Conservation (phyloP, 139 green algal species). For the Asterochloris sp. region DNA sequence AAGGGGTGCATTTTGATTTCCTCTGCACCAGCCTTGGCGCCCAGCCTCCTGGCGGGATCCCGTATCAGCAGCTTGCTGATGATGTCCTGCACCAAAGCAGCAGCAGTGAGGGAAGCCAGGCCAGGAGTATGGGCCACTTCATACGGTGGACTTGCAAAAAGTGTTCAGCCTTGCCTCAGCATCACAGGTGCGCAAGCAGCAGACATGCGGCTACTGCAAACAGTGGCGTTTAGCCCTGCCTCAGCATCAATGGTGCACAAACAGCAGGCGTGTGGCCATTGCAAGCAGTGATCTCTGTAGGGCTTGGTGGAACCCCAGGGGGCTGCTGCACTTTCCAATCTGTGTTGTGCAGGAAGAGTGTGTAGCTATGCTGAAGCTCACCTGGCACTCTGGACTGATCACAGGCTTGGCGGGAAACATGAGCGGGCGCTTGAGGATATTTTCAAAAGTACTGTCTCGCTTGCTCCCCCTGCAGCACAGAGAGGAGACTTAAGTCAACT, state of each 20-base stretch:
- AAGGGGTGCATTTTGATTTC: slow-evolving; percentile 93
- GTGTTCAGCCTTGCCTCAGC: no score
- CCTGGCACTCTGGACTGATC: slow-evolving; percentile 34
- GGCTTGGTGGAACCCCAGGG: no score
- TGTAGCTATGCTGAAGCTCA: neutral
- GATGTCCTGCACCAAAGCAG: slow-evolving; percentile 51
- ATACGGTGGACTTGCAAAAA: neutral
- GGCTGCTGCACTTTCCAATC: no score
- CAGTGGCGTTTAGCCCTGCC: no score
- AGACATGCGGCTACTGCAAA: no score
- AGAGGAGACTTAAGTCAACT: no score
- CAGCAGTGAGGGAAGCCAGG: neutral
- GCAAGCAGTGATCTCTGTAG: neutral
- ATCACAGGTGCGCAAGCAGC: no score
- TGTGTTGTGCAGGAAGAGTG: no score
- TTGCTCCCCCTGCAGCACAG: slow-evolving; percentile 22
- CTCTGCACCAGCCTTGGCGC: slow-evolving; percentile 74
- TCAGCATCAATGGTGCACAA: no score
- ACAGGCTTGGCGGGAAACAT: slow-evolving; percentile 67
- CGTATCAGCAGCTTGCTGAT: slow-evolving; percentile 74
- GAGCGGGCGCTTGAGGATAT: slow-evolving; percentile 87
- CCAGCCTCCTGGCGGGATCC: slow-evolving; percentile 55
- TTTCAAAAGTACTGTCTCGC: slow-evolving; percentile 92
- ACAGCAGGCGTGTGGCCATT: neutral
- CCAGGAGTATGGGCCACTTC: neutral